Conservation (phyloP, 306 rosid genomes). For the Aeschynomene evenia region DNA sequence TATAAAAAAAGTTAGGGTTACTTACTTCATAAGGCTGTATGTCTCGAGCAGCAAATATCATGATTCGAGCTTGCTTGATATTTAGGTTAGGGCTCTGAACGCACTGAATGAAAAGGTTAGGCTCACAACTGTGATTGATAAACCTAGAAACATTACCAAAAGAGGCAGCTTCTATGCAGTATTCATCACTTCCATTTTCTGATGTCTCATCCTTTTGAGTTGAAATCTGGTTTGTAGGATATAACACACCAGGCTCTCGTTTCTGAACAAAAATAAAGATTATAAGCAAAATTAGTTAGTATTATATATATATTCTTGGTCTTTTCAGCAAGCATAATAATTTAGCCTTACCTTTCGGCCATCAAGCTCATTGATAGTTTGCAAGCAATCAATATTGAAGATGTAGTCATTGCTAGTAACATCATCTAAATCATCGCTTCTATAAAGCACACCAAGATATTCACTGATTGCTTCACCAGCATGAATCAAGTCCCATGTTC, state of each 20-base stretch:
- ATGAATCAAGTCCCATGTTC: constrained; percentile 5
- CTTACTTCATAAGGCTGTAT: constrained; percentile 17
- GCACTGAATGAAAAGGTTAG: constrained; percentile 24
- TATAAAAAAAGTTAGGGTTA: background rate
- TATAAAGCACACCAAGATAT: background rate
- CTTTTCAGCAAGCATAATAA: no score
- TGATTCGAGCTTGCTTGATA: constrained; percentile 12
- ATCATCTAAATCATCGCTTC: background rate
- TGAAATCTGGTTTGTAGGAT: background rate
- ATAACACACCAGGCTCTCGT: background rate
- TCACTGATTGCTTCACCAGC: constrained; percentile 9
- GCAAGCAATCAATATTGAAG: constrained; percentile 15
- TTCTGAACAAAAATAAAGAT: background rate
- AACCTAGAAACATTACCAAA: constrained; percentile 25
- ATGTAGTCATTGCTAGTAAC: background rate
- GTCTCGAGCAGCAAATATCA: background rate
- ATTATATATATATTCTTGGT: no score
- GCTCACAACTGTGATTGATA: constrained; percentile 29
- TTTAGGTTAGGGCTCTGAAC: background rate
- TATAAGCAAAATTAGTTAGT: no score
- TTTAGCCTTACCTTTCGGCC: constrained; percentile 14
- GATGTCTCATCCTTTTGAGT: background rate
- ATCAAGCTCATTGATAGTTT: background rate
- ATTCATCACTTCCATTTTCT: background rate
- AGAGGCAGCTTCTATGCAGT: constrained; percentile 7